A percentile compares a stretch with the other conserved stretches of the same genome.
phyloP scores from a whole-genome alignment of 257 asterid species.

The Solanum rostratum region DNA sequence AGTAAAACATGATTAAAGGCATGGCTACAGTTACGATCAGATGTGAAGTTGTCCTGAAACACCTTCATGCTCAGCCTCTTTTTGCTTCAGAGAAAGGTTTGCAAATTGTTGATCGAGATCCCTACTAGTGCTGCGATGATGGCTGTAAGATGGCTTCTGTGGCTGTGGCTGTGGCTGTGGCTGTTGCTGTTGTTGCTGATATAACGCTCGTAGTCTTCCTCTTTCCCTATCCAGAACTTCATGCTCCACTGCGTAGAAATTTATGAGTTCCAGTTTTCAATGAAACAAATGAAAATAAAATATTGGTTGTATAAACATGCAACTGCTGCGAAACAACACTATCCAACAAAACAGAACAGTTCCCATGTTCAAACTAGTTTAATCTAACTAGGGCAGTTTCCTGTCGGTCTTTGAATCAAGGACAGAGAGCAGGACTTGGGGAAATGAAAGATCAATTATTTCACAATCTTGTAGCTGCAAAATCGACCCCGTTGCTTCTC shows the following conservation, averaged over 20 bases:
- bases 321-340: background rate
- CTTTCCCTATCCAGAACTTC: conserved; percentile 87
- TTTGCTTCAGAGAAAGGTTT: conserved; percentile 64
- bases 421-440: background rate
- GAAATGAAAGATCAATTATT: background rate
- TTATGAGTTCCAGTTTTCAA: background rate
- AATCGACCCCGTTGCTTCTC: background rate
- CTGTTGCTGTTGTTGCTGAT: conserved; percentile 40
- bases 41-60: conserved; percentile 53
- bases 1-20: conserved; percentile 1
- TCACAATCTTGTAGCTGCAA: background rate
- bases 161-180: conserved; percentile 28
- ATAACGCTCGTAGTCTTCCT: conserved; percentile 54
- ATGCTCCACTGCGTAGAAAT: conserved; percentile 72
- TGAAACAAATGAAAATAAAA: background rate
- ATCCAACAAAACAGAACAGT: background rate
- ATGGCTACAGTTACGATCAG: conserved; percentile 24
- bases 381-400: background rate
- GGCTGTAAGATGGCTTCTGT: conserved; percentile 34
- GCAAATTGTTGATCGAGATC: conserved; percentile 71
- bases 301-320: background rate
- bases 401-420: background rate
- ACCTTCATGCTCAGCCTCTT: conserved; percentile 45
- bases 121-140: conserved; percentile 57
- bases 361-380: background rate